Evolutionary conservation across 129 eudicot species (phyloP), one percentile per base, ranked within the genome.

Genomic region (Deinandra increscens): DNA sequence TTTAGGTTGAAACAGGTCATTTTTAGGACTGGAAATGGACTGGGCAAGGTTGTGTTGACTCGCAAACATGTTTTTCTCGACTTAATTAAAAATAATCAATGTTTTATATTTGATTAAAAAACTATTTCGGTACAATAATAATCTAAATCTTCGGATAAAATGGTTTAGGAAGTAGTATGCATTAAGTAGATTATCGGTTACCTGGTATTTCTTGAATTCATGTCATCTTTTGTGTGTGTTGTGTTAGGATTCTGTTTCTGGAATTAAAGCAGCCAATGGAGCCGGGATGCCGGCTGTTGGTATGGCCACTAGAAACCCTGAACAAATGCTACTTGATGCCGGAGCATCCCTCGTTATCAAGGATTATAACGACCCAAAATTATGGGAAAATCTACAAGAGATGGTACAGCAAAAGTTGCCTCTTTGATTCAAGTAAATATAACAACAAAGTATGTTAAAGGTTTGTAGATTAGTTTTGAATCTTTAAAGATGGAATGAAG

Each of bases 221-320:
- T 46, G 53, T 46, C 5, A 48, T 48, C 22, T 48, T 48, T 15
- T 48, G n/a, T 48, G 34, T 64, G 39, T 38, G 61, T 46, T 74
- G 61, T 68, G 22, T 74, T 13, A 92, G 98, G 98, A 92, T 80
- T 92, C 98, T 4, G 81, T 81, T 58, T 86, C 98, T 36, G 98
- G 98, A 50, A 92, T 82, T 68, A 88, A 86, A 83, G 96, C 98
- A 20, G 96, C 96, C 8, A 81, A 81, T 36, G 89, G 85, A 12
- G 98, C 98, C 48, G 92, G 98, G 71, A 89, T 89, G 96, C 81
- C 88, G 3, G 98, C 85, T 1, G 87, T 92, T 31, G 98, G 90
- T 7, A 68, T 92, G 79, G 82, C 84, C 37, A 79, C 83, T 31
- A 83, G 98, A 76, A 92, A 92, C 70, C 95, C 98, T 0, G 90